Evolutionary conservation across 2,329 filamentous ascomycete species (phyloP), one percentile per base, ranked within the genome.

Genomic region (Dothideomycetes sp.): DNA sequence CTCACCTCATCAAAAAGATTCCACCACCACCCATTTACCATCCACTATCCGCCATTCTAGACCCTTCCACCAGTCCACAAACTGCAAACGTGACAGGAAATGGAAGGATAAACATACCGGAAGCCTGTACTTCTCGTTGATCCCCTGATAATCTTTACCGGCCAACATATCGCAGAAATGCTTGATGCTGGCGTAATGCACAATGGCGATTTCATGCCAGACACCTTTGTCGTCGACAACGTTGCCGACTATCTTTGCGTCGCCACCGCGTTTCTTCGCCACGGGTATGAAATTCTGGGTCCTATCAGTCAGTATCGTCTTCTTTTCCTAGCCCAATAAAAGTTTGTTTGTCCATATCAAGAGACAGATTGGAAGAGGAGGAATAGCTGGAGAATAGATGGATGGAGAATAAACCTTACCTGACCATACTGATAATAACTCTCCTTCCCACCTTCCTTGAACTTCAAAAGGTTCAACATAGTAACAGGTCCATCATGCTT

Each of bases 161-260:
- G 62, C 66, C 30, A 76, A 52, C 74, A 78, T 80, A 52, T 77
- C 74, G 30, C 70, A 70, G 51, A 80, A 80, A 55, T 80, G 75
- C 46, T 56, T 47, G 24, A 80, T 70, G 36, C 68, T 76, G 3
- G 77, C 76, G 56, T 80, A 80, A 60, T 80, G 76, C 41, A 76
- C 77, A 30, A 80, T 62, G 0, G 76, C 76, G 46, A 81, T 67
- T 57, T 81, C 76, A 53, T 80, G 72, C 76, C 77, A 81, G 9
- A 17, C 13, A 3, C 19, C 36, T 19, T n/a, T 13, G 10, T 17
- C n/a, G 17, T 16, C 13, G n/a, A 74, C 63, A 1, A 78, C 71
- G 41, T 68, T 74, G 0, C 76, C 77, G 1, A 80, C 74, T 5
- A 80, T 63, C 59, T 80, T 80, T 2, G 77, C 76, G 44, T 63